Evolutionary conservation across 805 yeast genomes (phyloP).

Genomic region (Kazachstania martiniae): DNA sequence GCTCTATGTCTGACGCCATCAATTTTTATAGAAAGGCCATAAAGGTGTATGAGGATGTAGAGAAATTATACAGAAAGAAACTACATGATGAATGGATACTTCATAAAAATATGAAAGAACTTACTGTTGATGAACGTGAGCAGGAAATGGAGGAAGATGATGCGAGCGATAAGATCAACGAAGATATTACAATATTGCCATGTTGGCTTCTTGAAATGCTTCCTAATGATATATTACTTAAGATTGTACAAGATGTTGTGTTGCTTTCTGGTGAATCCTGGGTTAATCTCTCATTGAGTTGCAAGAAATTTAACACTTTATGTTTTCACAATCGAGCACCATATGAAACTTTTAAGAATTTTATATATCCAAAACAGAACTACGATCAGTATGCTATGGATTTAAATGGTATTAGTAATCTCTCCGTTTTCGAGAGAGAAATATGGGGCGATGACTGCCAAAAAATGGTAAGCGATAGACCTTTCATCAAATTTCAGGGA

Average conservation of each 20-base stretch:
- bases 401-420: slow-evolving; percentile 28
- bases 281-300: slow-evolving; percentile 49
- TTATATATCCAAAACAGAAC: slow-evolving; percentile 43
- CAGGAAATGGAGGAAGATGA: slow-evolving; percentile 10
- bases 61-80: slow-evolving; percentile 51
- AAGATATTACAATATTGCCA: slow-evolving; percentile 26
- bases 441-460: slow-evolving; percentile 32
- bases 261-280: slow-evolving; percentile 48
- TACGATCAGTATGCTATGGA: slow-evolving; percentile 37
- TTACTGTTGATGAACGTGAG: slow-evolving; percentile 3
- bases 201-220: slow-evolving; percentile 34
- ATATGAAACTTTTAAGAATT: slow-evolving; percentile 41
- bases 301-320: slow-evolving; percentile 43
- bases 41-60: slow-evolving; percentile 46
- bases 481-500: slow-evolving; percentile 73
- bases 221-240: slow-evolving; percentile 49
- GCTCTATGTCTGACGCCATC: slow-evolving; percentile 76
- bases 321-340: slow-evolving; percentile 43
- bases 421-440: slow-evolving; percentile 29
- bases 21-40: slow-evolving; percentile 62
- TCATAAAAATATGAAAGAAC: slow-evolving; percentile 13
- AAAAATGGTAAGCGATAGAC: slow-evolving; percentile 41
- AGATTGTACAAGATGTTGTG: slow-evolving; percentile 39
- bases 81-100: slow-evolving; percentile 35
- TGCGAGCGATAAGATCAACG: slow-evolving; percentile 15